Percentiles rank a stretch among this genome's conserved stretches.
These are phyloP conservation scores for Glebionis coronaria DNA, from an alignment of 129 eudicot species.

Conservation along the genomic window DNA sequence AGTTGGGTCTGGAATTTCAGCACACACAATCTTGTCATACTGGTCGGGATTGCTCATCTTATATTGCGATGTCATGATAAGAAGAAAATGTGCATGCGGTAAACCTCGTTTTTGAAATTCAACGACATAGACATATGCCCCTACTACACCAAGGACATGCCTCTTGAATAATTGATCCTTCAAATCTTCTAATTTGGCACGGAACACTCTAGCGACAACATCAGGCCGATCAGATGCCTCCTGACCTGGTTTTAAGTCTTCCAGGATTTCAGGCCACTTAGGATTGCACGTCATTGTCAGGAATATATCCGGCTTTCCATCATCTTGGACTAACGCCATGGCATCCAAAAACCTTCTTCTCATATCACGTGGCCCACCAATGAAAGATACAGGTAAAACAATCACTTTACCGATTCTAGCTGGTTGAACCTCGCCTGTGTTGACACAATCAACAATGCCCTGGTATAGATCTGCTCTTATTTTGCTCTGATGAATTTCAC, in stretches of 20 bases:
- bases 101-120: slow-evolving; percentile 27
- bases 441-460: slow-evolving; percentile 16
- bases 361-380: slow-evolving; percentile 39
- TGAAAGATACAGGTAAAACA: slow-evolving; percentile 26
- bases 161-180: not conserved
- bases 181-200: slow-evolving; percentile 9
- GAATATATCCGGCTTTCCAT: slow-evolving; percentile 29
- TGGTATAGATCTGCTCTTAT: slow-evolving; percentile 12
- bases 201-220: slow-evolving; percentile 9
- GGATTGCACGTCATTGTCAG: slow-evolving; percentile 39
- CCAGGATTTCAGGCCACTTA: slow-evolving; percentile 18
- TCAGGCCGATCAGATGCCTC: slow-evolving; percentile 23
- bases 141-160: not conserved
- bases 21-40: slow-evolving; percentile 11
- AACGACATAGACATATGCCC: slow-evolving; percentile 12
- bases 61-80: not conserved
- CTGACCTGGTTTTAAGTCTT: not conserved
- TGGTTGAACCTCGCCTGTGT: not conserved
- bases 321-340: slow-evolving; percentile 20
- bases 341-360: slow-evolving; percentile 20
- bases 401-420: slow-evolving; percentile 15
- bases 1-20: slow-evolving; percentile 6
- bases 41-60: slow-evolving; percentile 8
- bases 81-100: not conserved
- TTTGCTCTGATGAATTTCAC: not conserved